Conservation (phyloP, 495 filamentous ascomycete species). For the Staphylotrichum tortipilum region DNA sequence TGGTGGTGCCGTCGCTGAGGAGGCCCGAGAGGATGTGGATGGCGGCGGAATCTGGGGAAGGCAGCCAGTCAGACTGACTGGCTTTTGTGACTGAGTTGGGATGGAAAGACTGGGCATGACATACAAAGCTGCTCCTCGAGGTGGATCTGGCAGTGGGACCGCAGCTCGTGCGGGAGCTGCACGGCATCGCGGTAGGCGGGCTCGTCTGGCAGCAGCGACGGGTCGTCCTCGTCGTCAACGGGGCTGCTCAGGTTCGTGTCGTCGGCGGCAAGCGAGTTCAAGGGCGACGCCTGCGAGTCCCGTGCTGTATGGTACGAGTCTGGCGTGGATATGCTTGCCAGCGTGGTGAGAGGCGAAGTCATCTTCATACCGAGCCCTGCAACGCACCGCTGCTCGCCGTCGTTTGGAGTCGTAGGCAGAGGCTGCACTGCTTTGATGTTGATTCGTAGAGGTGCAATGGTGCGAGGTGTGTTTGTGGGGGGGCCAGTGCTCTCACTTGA, state of each 20-base stretch:
- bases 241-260: constrained; percentile 16
- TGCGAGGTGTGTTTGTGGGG: not conserved
- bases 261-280: constrained; percentile 4
- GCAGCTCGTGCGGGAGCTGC: constrained; percentile 52
- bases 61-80: constrained; percentile 2
- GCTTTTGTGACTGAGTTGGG: too few species aligned
- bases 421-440: too few species aligned
- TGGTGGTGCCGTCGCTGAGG: constrained; percentile 46
- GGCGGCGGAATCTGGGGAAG: constrained; percentile 52
- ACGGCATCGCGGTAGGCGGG: constrained; percentile 43
- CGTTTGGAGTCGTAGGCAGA: not conserved
- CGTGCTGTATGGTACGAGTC: constrained; percentile 16
- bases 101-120: constrained; percentile 13
- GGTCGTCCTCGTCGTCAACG: constrained; percentile 6
- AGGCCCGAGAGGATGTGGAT: constrained; percentile 59
- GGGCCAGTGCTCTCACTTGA: too few species aligned
- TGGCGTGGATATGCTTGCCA: constrained; percentile 15
- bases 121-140: constrained; percentile 68
- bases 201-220: not conserved
- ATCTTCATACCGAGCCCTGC: constrained; percentile 7
- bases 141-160: constrained; percentile 59
- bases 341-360: constrained; percentile 17
- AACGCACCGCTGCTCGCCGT: not conserved
- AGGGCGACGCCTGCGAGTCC: constrained; percentile 1
- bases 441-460: too few species aligned